Evolutionary conservation across 345 rosid genomes (phyloP), one percentile per base, ranked within the genome.

Genomic region (Populus deltoides): DNA sequence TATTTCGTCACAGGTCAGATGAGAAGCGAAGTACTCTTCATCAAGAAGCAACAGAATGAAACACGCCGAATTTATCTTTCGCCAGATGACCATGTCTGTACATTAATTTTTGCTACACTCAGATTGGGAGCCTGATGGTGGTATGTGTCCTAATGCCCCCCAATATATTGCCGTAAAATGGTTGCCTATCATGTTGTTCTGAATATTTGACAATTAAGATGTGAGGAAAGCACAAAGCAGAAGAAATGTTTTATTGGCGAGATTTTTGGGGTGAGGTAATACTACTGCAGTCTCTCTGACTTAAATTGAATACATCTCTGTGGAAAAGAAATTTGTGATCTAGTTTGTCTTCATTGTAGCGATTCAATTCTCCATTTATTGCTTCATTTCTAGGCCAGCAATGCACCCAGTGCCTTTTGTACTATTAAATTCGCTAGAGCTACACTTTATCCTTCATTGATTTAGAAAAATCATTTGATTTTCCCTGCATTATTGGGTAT

Each of bases 1-100:
- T 92, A 84, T 96, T 87, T 80, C 97, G 86, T 70, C 99, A 93
- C 76, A 89, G 97, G 76, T 83, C 94, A 51, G 91, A 89, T 49
- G 98, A 94, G 87, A 89, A 89, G 83, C 83, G 87, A 51, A 82
- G 77, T 77, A 75, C 75, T 73, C 81, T 51, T 39, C 85, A 13
- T 11, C 67, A 79, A 82, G 83, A 83, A 84, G 86, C 85, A 65
- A 72, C 66, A 39, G 85, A 75, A 66, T 86, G 83, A 85, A 86
- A 72, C 36, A 17, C 41, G 2, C 3, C 35, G 35, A 7, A 27
- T 4, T 33, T 33, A 20, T 61, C 22, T 73, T 7, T 29, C 43
- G 6, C 25, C 27, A 15, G 72, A 65, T 39, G 57, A 67, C 68
- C 35, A 25, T 39, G 24, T 27, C 61, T 80, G 79, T 80, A 80